Evolutionary conservation across 176 grass and related monocot genomes (phyloP).

Genomic region (Puccinellia tenuiflora): DNA sequence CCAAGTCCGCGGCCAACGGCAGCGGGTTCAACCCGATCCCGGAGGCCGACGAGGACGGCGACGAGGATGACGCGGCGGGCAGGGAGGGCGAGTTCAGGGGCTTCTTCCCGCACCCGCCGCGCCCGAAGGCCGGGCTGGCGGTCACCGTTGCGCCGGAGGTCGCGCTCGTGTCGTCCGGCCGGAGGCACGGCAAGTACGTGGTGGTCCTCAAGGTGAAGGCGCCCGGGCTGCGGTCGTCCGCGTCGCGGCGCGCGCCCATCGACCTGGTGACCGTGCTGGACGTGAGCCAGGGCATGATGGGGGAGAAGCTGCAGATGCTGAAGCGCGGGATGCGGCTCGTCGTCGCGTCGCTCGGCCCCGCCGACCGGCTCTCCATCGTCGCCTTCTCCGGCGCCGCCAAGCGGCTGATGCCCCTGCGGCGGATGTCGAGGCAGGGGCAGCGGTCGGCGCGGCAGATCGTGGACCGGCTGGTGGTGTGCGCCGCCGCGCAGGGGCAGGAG

Average conservation of each 20-base stretch:
- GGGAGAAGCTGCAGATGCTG: conserved; percentile 86
- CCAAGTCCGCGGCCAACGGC: conserved; percentile 25
- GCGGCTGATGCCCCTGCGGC: conserved; percentile 63
- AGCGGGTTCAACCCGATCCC: conserved; percentile 86
- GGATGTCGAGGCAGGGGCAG: conserved; percentile 86
- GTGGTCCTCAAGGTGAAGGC: conserved; percentile 81
- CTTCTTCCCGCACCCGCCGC: conserved; percentile 33
- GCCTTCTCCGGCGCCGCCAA: conserved; percentile 87
- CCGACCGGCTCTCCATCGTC: conserved; percentile 76
- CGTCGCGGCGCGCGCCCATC: conserved; percentile 43
- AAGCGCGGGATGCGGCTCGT: conserved; percentile 81
- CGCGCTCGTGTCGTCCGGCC: conserved; percentile 54
- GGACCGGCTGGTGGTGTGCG: conserved; percentile 65
- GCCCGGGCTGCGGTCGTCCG: conserved; percentile 32
- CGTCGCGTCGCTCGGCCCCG: conserved; percentile 59
- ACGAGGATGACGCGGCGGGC: conserved; percentile 13
- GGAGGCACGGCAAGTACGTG: conserved; percentile 70
- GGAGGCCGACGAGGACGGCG: conserved; percentile 59
- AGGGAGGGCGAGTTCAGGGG: conserved; percentile 44
- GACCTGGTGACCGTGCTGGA: conserved; percentile 94
- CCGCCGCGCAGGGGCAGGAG: conserved; percentile 26
- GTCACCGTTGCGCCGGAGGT: conserved; percentile 53
- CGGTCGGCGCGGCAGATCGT: conserved; percentile 73
- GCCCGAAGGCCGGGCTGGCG: conserved; percentile 11
- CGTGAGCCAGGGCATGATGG: conserved; percentile 78